Conservation (phyloP, 371 early-diverging fungal species). For the Dinochytrium kinnereticum region DNA sequence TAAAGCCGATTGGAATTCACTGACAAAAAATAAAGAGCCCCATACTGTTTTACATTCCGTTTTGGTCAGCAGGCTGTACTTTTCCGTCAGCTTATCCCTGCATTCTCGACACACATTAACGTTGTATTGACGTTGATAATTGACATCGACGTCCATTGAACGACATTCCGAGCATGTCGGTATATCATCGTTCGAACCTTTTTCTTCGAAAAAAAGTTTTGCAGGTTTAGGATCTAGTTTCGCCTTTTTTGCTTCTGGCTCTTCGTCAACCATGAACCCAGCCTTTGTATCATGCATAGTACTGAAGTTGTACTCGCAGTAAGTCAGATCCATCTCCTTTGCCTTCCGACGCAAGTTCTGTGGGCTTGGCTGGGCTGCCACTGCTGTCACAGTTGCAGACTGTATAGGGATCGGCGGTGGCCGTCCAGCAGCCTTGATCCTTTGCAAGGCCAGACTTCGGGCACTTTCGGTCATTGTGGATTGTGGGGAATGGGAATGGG, state of each 20-base stretch:
- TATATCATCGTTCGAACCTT: not conserved
- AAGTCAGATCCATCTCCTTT: constrained; percentile 47
- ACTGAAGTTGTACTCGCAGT: constrained; percentile 79
- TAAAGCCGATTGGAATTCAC: too few relatives aligned
- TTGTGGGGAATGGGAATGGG: too few relatives aligned
- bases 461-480: too few relatives aligned
- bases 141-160: constrained; percentile 77
- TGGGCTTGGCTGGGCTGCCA: not conserved
- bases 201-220: not conserved
- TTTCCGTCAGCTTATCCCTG: constrained; percentile 74
- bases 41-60: constrained; percentile 81
- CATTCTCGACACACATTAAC: constrained; percentile 77
- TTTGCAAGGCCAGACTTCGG: not conserved
- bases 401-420: constrained; percentile 3
- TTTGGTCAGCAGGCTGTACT: constrained; percentile 91
- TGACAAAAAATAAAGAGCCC: constrained; percentile 1
- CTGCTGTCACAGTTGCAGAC: not conserved
- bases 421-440: constrained; percentile 17
- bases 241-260: constrained; percentile 35
- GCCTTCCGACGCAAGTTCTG: constrained; percentile 1
- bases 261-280: constrained; percentile 72
- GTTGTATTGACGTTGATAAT: constrained; percentile 71
- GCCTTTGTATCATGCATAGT: constrained; percentile 80
- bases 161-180: constrained; percentile 78
- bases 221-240: not conserved